Percentiles rank a stretch among this genome's conserved stretches.
Evolutionary conservation across 108 stramenopile genomes (phyloP).

Genomic region (Discostella stelligeroides): DNA sequence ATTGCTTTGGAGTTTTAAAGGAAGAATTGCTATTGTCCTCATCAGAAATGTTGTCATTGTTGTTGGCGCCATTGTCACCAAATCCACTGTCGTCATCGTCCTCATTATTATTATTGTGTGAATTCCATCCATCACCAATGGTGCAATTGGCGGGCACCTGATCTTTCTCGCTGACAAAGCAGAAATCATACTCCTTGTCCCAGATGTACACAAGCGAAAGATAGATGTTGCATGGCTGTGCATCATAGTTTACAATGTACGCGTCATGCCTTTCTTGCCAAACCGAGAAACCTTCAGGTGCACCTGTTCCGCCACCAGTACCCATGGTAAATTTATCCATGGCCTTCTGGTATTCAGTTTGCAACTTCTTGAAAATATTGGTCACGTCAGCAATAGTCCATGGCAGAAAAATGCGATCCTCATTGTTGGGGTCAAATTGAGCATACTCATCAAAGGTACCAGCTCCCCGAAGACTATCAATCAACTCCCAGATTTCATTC

Average conservation of each 20-base stretch:
- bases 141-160: background rate
- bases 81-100: too few relatives aligned
- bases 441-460: too few relatives aligned
- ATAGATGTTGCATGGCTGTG: background rate
- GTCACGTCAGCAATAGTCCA: too few relatives aligned
- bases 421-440: too few relatives aligned
- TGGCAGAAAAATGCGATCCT: too few relatives aligned
- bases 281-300: background rate
- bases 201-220: constrained; percentile 5
- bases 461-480: too few relatives aligned
- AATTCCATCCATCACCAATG: background rate
- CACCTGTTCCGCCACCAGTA: constrained; percentile 1
- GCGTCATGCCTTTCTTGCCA: background rate
- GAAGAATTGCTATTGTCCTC: too few relatives aligned
- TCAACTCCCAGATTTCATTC: too few relatives aligned
- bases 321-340: constrained; percentile 5
- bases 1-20: too few relatives aligned
- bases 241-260: background rate
- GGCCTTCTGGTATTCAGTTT: background rate
- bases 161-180: constrained; percentile 3
- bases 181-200: constrained; percentile 5
- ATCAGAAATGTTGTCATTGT: too few relatives aligned
- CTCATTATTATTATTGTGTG: constrained; percentile 3
- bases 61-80: too few relatives aligned
- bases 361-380: too few relatives aligned